Percentiles rank a stretch among this genome's conserved stretches.
Conservation (phyloP, 768 basidiomycete genomes). For the Pleurotus sapidus region DNA sequence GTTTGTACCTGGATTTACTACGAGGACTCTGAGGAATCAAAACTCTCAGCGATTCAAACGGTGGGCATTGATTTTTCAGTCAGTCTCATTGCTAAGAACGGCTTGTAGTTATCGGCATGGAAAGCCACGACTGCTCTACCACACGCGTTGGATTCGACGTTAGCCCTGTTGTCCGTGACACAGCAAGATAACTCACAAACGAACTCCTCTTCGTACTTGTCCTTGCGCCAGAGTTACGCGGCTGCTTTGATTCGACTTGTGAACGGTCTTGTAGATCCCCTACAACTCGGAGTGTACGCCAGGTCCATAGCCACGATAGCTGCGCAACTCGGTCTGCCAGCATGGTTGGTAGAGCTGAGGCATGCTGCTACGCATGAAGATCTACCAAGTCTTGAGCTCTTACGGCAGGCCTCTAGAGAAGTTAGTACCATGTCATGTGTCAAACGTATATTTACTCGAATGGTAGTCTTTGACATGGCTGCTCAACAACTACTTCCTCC, state of each 20-base stretch:
- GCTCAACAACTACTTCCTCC: slow-evolving; percentile 79
- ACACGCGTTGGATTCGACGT: slow-evolving; percentile 74
- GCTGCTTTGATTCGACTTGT: slow-evolving; percentile 84
- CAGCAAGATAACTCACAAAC: slow-evolving; percentile 44
- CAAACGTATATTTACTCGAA: not conserved
- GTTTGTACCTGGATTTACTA: slow-evolving; percentile 74
- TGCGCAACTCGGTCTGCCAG: slow-evolving; percentile 78
- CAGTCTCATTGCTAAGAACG: slow-evolving; percentile 7
- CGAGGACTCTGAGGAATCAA: slow-evolving; percentile 61
- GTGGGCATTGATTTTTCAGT: slow-evolving; percentile 36
- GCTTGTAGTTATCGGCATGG: slow-evolving; percentile 73
- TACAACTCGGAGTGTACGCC: slow-evolving; percentile 87
- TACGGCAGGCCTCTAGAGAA: slow-evolving; percentile 76
- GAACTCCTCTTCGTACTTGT: slow-evolving; percentile 33
- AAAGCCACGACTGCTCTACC: slow-evolving; percentile 71
- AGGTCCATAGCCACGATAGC: slow-evolving; percentile 90
- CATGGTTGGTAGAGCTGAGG: slow-evolving; percentile 87
- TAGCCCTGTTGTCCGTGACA: slow-evolving; percentile 60
- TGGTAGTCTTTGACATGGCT: slow-evolving; percentile 80
- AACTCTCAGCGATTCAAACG: slow-evolving; percentile 57
- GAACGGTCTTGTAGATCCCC: slow-evolving; percentile 92
- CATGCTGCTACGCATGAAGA: slow-evolving; percentile 98
- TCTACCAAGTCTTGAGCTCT: slow-evolving; percentile 76
- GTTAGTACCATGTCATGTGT: slow-evolving; percentile 24
- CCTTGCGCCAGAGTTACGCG: slow-evolving; percentile 75